Conservation (phyloP, 179 eudicot genomes). For the Monotropa hypopitys region DNA sequence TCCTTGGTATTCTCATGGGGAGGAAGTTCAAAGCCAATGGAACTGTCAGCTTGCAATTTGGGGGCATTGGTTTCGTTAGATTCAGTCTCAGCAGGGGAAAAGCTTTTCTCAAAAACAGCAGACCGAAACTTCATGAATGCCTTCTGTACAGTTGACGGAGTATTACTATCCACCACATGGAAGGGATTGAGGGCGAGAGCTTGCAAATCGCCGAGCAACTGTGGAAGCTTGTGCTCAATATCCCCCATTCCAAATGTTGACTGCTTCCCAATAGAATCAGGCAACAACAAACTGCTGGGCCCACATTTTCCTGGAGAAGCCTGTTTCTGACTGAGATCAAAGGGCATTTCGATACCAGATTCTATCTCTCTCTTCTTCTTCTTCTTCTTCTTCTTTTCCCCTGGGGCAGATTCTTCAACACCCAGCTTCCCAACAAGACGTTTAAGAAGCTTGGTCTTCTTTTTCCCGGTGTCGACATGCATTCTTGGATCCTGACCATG, state of each 20-base stretch:
- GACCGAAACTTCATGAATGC: constrained; percentile 57
- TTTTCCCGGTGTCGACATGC: constrained; percentile 4
- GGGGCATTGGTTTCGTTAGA: constrained; percentile 20
- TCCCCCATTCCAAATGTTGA: constrained; percentile 6
- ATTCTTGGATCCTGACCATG: neutral
- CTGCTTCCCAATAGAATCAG: constrained; percentile 5
- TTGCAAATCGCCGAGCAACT: constrained; percentile 43
- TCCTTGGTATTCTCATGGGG: constrained; percentile 21
- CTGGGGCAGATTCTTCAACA: constrained; percentile 20
- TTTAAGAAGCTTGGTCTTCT: constrained; percentile 44
- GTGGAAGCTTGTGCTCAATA: constrained; percentile 27
- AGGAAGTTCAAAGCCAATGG: constrained; percentile 9
- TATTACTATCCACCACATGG: constrained; percentile 36
- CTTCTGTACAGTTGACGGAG: constrained; percentile 22
- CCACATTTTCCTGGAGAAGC: constrained; percentile 13
- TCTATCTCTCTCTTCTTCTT: constrained; percentile 39
- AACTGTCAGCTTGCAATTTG: constrained; percentile 14
- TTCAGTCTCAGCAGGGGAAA: constrained; percentile 36
- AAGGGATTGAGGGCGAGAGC: constrained; percentile 61
- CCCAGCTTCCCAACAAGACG: constrained; percentile 30
- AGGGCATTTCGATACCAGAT: constrained; percentile 13
- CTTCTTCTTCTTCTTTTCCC: constrained; percentile 28
- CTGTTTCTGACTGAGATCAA: constrained; percentile 16
- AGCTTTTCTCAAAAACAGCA: constrained; percentile 55
- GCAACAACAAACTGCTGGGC: neutral